Evolutionary conservation across 371 early-diverging fungal genomes (phyloP).

Genomic region (Capillidium heterosporum): DNA sequence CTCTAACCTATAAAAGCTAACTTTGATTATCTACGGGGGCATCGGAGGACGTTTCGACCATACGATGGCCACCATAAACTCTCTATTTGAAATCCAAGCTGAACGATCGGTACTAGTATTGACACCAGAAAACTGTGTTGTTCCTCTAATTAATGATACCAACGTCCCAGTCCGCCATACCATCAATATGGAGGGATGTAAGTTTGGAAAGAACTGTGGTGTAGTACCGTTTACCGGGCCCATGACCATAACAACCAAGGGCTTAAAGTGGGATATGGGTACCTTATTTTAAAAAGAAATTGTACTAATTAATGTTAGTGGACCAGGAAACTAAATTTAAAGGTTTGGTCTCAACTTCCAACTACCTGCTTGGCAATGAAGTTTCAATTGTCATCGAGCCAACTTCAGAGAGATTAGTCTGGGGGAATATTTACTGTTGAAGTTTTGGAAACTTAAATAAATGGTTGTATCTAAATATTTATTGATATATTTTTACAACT

Average conservation of each 20-base stretch:
- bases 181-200: slow-evolving; percentile 28
- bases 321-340: slow-evolving; percentile 6
- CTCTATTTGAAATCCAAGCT: slow-evolving; percentile 25
- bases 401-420: no score
- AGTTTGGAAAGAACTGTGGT: slow-evolving; percentile 80
- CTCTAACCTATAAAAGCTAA: background rate
- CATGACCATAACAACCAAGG: slow-evolving; percentile 36
- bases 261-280: slow-evolving; percentile 78
- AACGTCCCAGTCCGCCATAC: slow-evolving; percentile 18
- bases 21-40: slow-evolving; percentile 61
- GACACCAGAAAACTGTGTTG: background rate
- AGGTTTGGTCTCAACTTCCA: slow-evolving; percentile 10
- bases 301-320: slow-evolving; percentile 1
- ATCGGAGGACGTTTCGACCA: slow-evolving; percentile 85
- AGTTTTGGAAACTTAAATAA: no score
- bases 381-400: no score
- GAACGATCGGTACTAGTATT: background rate
- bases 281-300: slow-evolving; percentile 9
- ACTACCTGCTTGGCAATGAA: background rate
- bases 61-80: slow-evolving; percentile 52
- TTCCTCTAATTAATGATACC: slow-evolving; percentile 20
- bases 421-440: no score
- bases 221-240: slow-evolving; percentile 59
- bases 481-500: no score
- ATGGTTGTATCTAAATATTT: no score